Base-by-base conservation (phyloP, 306 rosid genomes). In the Cicer yamashitae region DNA sequence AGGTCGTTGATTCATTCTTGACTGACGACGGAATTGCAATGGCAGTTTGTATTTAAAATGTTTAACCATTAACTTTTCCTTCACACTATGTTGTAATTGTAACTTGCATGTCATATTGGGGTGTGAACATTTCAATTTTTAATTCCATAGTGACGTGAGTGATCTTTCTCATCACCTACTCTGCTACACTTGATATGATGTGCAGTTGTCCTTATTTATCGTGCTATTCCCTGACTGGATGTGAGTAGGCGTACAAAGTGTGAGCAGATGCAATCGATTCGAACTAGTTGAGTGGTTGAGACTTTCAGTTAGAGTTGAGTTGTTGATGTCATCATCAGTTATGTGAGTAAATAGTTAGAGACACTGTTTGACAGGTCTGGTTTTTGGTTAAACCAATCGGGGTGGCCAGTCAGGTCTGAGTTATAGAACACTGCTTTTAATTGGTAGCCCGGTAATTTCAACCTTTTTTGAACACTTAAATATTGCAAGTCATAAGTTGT, bases 391-490 rank as follows among this genome's bases (percentile, higher is more conserved):
- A 12, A 60, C 20, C 14, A 1, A 13, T 60, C 10, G 4, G 18
- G 37, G 44, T 34, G 14, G 67, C 10, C 20, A 13, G 2, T 60
- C 18, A 3, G 13, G 10, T 12, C 18, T 4, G 10, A n/a, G 44
- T 12, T 60, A 34, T 12, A 60, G 13, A 7, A 34, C 18, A 60
- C 10, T 12, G 20, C 39, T 39, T 58, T 30, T 39, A 39, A 67
- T 48, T 58, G 7, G 43, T 79, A 51, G 41, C 61, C 67, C 34
- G 52, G 14, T 57, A 46, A 25, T 43, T 7, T 73, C 13, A 1
- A 0, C 20, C 62, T 25, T 40, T n/a, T 75, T 51, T 48, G 22
- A 8, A 51, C 13, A 22, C 59, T 44, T 34, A 14, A 56, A 15
- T 20, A 37, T 48, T 40, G 20, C 63, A 66, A 54, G 12, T 8